A percentile compares a stretch with the other conserved stretches of the same genome.
phyloP scores from a whole-genome alignment of 768 basidiomycete genomes.

The Russula abietina region DNA sequence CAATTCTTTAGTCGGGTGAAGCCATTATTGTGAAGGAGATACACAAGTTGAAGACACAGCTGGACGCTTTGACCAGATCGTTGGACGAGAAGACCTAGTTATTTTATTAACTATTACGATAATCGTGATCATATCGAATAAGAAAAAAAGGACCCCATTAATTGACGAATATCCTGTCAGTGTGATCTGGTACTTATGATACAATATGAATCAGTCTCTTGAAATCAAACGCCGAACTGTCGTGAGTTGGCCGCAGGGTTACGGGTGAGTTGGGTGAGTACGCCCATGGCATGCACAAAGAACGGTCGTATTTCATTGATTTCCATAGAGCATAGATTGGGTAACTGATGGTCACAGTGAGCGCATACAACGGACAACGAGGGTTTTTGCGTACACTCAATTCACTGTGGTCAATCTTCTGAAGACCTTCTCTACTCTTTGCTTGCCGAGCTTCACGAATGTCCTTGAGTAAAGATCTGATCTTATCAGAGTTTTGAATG shows the following conservation, averaged over 20 bases:
- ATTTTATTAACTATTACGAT: not conserved
- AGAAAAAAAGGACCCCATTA: not conserved
- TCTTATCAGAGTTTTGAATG: constrained; percentile 72
- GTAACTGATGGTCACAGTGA: constrained; percentile 45
- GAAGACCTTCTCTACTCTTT: constrained; percentile 83
- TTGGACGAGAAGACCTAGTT: constrained; percentile 29
- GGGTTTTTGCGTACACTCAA: constrained; percentile 51
- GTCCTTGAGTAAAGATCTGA: constrained; percentile 84
- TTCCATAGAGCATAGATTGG: constrained; percentile 84
- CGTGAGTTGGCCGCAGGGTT: constrained; percentile 23
- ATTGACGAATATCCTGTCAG: too few relatives aligned
- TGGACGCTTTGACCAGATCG: constrained; percentile 36
- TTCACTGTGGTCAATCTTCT: constrained; percentile 73
- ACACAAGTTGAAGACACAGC: constrained; percentile 42
- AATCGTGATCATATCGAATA: not conserved
- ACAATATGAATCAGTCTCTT: not conserved
- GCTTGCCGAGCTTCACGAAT: constrained; percentile 94
- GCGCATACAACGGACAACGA: not conserved
- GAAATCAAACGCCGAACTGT: constrained; percentile 2
- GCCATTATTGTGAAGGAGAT: constrained; percentile 61
- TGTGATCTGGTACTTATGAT: not conserved
- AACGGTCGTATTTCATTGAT: constrained; percentile 92
- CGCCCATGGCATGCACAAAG: constrained; percentile 75
- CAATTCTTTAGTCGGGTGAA: constrained; percentile 57
- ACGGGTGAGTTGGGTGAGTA: constrained; percentile 52